Conservation (phyloP, 208 protist species). For the Trypanosoma boissoni region DNA sequence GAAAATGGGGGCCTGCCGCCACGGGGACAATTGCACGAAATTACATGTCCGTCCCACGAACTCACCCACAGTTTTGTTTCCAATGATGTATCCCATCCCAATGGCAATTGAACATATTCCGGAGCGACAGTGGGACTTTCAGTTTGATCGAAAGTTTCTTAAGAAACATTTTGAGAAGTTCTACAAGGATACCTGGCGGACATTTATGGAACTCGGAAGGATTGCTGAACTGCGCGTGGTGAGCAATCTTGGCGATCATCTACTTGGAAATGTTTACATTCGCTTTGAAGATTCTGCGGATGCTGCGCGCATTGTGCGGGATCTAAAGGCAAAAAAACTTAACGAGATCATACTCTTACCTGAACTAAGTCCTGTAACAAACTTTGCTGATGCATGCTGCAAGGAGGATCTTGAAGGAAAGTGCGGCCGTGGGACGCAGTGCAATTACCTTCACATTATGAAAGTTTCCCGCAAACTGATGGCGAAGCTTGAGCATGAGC, state of each 20-base stretch:
- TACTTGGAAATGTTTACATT: slow-evolving; percentile 98
- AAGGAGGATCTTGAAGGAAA: slow-evolving; percentile 93
- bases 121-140: slow-evolving; percentile 47
- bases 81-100: slow-evolving; percentile 96
- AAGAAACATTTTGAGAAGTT: slow-evolving; percentile 96
- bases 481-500: slow-evolving; percentile 84
- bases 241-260: slow-evolving; percentile 96
- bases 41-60: slow-evolving; percentile 91
- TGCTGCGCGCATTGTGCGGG: slow-evolving; percentile 73
- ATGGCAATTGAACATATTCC: slow-evolving; percentile 50
- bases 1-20: slow-evolving; percentile 98
- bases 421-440: slow-evolving; percentile 94
- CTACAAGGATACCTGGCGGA: slow-evolving; percentile 95
- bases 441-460: slow-evolving; percentile 98
- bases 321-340: slow-evolving; percentile 88
- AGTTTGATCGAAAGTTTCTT: slow-evolving; percentile 86
- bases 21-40: slow-evolving; percentile 96
- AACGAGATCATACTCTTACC: slow-evolving; percentile 85
- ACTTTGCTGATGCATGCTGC: slow-evolving; percentile 97
- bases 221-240: slow-evolving; percentile 96
- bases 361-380: slow-evolving; percentile 97
- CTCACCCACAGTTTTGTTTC: slow-evolving; percentile 95
- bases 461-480: slow-evolving; percentile 82
- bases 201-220: slow-evolving; percentile 90
- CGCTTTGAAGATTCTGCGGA: slow-evolving; percentile 91